These are phyloP conservation scores for Schizosaccharomyces japonicus DNA, from an alignment of 805 yeast genomes.

Conservation along the genomic window DNA sequence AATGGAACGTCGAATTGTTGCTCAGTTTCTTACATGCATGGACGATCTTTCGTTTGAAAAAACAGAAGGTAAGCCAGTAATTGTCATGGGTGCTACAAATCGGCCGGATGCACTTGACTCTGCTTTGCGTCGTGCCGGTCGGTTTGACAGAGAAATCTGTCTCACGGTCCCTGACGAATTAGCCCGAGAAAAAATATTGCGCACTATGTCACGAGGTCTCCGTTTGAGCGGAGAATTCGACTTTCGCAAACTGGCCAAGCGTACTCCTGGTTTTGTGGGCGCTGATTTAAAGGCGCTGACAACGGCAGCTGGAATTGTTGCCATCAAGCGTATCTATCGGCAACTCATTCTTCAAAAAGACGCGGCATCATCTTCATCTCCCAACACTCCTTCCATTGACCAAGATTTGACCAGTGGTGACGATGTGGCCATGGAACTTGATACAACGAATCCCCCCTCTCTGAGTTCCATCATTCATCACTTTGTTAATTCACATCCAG, in stretches of 20 bases:
- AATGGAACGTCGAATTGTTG: slow-evolving; percentile 92
- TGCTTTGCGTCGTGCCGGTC: slow-evolving; percentile 85
- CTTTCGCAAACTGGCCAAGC: slow-evolving; percentile 49
- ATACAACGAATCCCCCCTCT: slow-evolving; percentile 18
- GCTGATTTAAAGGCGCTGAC: slow-evolving; percentile 83
- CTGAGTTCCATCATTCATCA: slow-evolving; percentile 34
- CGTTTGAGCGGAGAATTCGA: slow-evolving; percentile 48
- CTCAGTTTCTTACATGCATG: slow-evolving; percentile 81
- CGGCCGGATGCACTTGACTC: slow-evolving; percentile 89
- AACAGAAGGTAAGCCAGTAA: slow-evolving; percentile 79
- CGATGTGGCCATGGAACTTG: not conserved
- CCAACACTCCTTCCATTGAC: not conserved
- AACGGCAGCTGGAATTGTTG: slow-evolving; percentile 84
- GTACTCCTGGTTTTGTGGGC: slow-evolving; percentile 94
- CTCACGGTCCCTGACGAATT: slow-evolving; percentile 82
- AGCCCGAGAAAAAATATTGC: slow-evolving; percentile 49
- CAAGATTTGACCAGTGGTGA: not conserved
- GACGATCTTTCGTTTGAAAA: slow-evolving; percentile 52
- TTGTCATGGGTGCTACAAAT: slow-evolving; percentile 87
- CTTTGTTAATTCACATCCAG: slow-evolving; percentile 52
- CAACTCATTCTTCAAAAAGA: slow-evolving; percentile 12
- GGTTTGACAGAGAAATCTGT: slow-evolving; percentile 87
- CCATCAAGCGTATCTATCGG: slow-evolving; percentile 74
- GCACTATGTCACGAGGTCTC: slow-evolving; percentile 25
- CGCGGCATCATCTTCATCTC: not conserved